These are phyloP conservation scores for Neofusicoccum parvum DNA, from an alignment of 2,329 filamentous ascomycete genomes.

Conservation along the genomic window DNA sequence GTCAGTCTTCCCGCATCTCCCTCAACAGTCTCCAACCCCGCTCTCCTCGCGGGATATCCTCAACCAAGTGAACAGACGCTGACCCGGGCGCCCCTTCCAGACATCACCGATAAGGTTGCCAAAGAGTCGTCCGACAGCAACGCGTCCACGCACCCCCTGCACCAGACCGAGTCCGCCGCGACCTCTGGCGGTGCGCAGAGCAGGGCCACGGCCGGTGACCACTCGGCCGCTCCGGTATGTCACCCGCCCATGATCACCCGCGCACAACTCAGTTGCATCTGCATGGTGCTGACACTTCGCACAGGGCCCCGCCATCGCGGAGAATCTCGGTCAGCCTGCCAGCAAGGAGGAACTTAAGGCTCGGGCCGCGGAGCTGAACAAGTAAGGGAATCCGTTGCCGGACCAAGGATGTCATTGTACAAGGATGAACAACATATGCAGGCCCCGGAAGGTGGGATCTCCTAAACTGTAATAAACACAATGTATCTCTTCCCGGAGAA, in stretches of 20 bases:
- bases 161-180: slow-evolving; percentile 36
- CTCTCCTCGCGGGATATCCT: background rate
- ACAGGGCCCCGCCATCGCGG: slow-evolving; percentile 48
- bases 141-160: slow-evolving; percentile 36
- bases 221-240: slow-evolving; percentile 45
- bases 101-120: slow-evolving; percentile 49
- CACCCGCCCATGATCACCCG: no score
- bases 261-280: no score
- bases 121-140: slow-evolving; percentile 49
- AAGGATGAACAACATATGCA: slow-evolving; percentile 1
- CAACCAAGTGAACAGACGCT: background rate
- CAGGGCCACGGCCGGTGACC: slow-evolving; percentile 36
- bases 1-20: slow-evolving; percentile 31
- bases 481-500: no score
- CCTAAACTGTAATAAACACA: background rate
- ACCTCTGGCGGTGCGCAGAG: slow-evolving; percentile 33
- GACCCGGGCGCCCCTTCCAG: slow-evolving; percentile 27
- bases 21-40: background rate
- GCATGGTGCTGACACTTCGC: background rate
- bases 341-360: slow-evolving; percentile 54
- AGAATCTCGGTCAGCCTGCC: slow-evolving; percentile 47
- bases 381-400: slow-evolving; percentile 32
- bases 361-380: slow-evolving; percentile 54
- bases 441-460: background rate
- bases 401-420: background rate